Evolutionary conservation across 352 stramenopile species (phyloP), one percentile per base, ranked within the genome.

Genomic region (Pythium dissotocum): DNA sequence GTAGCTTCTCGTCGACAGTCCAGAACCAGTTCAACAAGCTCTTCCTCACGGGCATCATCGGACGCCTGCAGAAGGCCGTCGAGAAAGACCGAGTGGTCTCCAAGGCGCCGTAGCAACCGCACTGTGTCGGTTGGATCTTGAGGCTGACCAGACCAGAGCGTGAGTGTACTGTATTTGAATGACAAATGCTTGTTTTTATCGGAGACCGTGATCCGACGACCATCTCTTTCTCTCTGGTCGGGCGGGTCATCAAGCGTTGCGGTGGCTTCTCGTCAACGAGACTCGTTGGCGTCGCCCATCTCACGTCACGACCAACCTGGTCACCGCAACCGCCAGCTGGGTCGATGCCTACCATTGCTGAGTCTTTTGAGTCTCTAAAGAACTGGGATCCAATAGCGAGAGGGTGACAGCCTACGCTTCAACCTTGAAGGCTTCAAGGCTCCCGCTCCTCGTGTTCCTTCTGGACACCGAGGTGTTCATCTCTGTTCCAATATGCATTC

Each of bases 21-120:
- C 65, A 71, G 40, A 63, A 63, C 65, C 26, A 61, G 12, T 73
- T 78, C 56, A 67, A 59, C 26, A 52, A 56, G 30, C 38, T 42
- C 21, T 77, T 70, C 56, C 61, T 75, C 40, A 57, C 67, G n/a
- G 61, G 56, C 14, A 70, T 75, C 51, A 52, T 69, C 28, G 36
- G 13, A 2, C 71, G 71, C 40, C 49, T 71, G 28, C 65, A 49
- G 48, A 54, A 76, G 13, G 77, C 78, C 18, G 44, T 77, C 6
- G 49, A 56, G 24, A 56, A 56, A 21, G 49, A 38, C 28, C 24
- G 49, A n/a, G 49, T 56, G 49, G 21, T 18, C 12, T 24, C 49
- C 10, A 56, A 56, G 26, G 26, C 24, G 12, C 49, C 49, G 26
- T 56, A 56, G 28, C 28, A 30, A 30, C 28, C 35, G 12, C 35